Evolutionary conservation across 2,329 filamentous ascomycete genomes (phyloP).

Genomic region (Lojkania enalia): DNA sequence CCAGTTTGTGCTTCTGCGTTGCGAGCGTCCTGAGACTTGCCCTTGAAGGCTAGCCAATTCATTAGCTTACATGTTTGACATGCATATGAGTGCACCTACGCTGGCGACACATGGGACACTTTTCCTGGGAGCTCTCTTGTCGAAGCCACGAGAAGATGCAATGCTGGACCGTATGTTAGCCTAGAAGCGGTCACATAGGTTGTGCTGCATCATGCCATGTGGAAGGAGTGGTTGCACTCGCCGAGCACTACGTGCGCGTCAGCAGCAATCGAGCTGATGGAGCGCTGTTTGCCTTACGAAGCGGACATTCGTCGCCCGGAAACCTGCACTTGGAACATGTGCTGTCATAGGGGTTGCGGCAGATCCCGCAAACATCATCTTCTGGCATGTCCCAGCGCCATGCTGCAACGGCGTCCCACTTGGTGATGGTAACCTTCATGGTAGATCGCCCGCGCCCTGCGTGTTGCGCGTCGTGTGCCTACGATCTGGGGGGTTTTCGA

Average conservation of each 20-base stretch:
- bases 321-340: constrained; percentile 98
- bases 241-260: constrained; percentile 72
- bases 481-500: background rate
- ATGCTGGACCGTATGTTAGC: constrained; percentile 63
- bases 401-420: constrained; percentile 92
- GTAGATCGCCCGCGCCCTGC: no score
- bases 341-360: constrained; percentile 95
- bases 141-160: constrained; percentile 96
- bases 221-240: constrained; percentile 96
- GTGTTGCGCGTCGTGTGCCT: no score
- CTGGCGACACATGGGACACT: constrained; percentile 98
- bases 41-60: constrained; percentile 40
- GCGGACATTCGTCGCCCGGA: constrained; percentile 90
- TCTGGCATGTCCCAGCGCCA: constrained; percentile 98
- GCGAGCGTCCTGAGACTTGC: constrained; percentile 39
- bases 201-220: constrained; percentile 67
- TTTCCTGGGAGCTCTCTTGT: constrained; percentile 87
- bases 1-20: background rate
- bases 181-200: background rate
- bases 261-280: constrained; percentile 12
- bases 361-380: constrained; percentile 98
- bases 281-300: constrained; percentile 63
- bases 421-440: constrained; percentile 95
- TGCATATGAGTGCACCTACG: constrained; percentile 58
- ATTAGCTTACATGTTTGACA: constrained; percentile 17